These are phyloP conservation scores for Spergularia azorica DNA, from an alignment of 179 eudicot genomes.

Conservation along the genomic window DNA sequence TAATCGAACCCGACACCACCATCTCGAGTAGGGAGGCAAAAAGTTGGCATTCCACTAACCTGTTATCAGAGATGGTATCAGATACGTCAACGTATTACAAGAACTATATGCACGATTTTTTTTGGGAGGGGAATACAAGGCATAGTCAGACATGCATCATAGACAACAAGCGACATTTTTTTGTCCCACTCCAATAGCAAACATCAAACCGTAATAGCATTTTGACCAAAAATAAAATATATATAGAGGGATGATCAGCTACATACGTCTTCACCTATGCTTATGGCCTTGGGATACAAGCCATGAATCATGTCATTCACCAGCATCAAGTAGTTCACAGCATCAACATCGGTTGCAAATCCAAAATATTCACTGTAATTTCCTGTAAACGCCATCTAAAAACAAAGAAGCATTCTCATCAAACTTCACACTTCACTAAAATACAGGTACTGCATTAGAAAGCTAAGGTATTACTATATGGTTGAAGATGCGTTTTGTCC, in stretches of 20 bases:
- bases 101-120: not conserved
- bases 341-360: slow-evolving; percentile 84
- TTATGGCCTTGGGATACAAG: slow-evolving; percentile 80
- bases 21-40: slow-evolving; percentile 80
- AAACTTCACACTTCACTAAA: not conserved
- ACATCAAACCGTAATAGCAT: not conserved
- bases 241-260: not conserved
- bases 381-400: slow-evolving; percentile 79
- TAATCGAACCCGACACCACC: slow-evolving; percentile 97
- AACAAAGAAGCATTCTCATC: not conserved
- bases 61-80: too few relatives aligned
- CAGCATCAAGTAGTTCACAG: slow-evolving; percentile 91
- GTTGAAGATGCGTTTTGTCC: too few relatives aligned
- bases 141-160: slow-evolving; percentile 1
- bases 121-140: not conserved
- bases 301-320: slow-evolving; percentile 97
- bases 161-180: not conserved
- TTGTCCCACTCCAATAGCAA: not conserved
- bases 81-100: not conserved
- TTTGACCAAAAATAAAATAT: slow-evolving; percentile 12
- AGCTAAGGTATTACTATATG: not conserved
- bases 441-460: slow-evolving; percentile 1
- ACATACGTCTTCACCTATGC: slow-evolving; percentile 96
- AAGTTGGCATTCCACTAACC: slow-evolving; percentile 99
- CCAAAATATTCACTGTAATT: slow-evolving; percentile 93